phyloP scores from a whole-genome alignment of 805 yeast genomes.

The Lipomyces kockii region DNA sequence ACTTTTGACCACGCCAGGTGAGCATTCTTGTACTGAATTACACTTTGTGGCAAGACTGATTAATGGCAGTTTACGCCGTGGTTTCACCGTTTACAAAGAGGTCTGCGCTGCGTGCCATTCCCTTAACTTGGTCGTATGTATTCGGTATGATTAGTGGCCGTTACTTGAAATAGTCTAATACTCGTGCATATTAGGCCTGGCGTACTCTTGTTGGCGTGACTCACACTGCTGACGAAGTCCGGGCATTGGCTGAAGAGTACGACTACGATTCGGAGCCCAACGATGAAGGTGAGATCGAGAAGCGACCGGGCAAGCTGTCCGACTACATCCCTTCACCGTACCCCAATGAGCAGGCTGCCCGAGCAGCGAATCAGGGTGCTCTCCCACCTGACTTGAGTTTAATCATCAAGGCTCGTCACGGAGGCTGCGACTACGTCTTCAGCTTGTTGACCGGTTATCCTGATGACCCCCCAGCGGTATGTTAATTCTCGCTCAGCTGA shows the following conservation, averaged over 20 bases:
- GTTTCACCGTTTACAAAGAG: constrained; percentile 97
- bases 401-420: constrained; percentile 98
- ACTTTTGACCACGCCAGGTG: constrained; percentile 42
- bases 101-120: constrained; percentile 99
- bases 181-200: constrained; percentile 67
- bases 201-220: constrained; percentile 97
- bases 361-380: constrained; percentile 99
- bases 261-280: constrained; percentile 97
- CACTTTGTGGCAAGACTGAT: constrained; percentile 13
- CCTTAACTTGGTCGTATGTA: constrained; percentile 69
- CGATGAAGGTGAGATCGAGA: constrained; percentile 96
- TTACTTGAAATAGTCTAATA: constrained; percentile 2
- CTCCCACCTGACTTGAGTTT: constrained; percentile 96
- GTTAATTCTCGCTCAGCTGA: background rate
- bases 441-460: constrained; percentile 97
- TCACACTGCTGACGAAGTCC: constrained; percentile 86
- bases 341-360: constrained; percentile 97
- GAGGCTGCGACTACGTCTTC: constrained; percentile 94
- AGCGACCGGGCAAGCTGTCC: constrained; percentile 97
- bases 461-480: constrained; percentile 88
- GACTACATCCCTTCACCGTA: constrained; percentile 95
- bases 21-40: background rate
- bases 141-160: background rate
- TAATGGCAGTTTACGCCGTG: constrained; percentile 76
- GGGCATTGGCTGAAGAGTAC: constrained; percentile 91